phyloP scores from a whole-genome alignment of 345 rosid species.

The Syzygium aromaticum region DNA sequence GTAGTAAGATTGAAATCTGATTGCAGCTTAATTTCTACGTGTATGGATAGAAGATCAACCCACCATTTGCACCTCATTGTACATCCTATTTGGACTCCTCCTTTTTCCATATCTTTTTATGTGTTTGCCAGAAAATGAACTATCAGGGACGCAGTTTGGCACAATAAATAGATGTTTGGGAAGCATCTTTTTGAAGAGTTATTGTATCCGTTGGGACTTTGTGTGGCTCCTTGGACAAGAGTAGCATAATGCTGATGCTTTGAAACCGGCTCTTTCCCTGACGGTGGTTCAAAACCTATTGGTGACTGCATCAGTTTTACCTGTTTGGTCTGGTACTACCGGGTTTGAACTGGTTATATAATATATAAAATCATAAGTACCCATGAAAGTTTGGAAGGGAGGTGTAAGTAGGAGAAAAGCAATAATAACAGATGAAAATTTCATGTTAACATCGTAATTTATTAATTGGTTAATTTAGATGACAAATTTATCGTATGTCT shows the following conservation, averaged over 20 bases:
- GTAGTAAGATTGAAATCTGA: neutral
- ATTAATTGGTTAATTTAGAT: neutral
- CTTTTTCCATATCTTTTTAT: neutral
- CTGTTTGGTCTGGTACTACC: neutral
- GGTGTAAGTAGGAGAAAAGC: neutral
- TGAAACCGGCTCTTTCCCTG: neutral
- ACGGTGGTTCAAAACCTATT: neutral
- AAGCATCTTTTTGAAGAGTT: neutral
- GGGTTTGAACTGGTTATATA: neutral
- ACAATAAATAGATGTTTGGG: neutral
- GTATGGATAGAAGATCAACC: neutral
- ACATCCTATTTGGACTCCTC: neutral
- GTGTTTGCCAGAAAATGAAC: neutral
- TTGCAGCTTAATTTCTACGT: neutral
- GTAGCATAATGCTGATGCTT: neutral
- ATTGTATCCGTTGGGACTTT: neutral
- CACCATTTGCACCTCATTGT: neutral
- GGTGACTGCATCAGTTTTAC: neutral
- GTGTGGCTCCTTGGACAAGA: neutral
- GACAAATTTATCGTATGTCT: neutral
- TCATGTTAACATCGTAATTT: neutral
- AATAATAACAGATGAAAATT: neutral
- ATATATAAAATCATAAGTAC: neutral
- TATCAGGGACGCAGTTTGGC: neutral
- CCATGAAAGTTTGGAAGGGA: neutral